phyloP scores from a whole-genome alignment of 352 stramenopile species.

The Aphanomyces astaci region DNA sequence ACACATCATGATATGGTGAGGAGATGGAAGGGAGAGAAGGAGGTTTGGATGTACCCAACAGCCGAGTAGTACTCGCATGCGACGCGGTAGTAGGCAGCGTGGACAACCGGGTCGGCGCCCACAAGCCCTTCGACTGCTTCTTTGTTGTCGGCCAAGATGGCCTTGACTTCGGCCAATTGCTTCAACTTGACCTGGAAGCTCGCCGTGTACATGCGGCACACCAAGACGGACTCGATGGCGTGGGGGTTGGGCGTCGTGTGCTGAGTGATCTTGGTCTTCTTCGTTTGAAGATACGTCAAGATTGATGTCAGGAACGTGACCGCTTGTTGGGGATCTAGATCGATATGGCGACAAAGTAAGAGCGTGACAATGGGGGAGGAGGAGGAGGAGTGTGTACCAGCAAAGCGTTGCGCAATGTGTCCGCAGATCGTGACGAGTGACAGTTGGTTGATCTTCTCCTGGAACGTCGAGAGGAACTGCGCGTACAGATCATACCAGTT shows the following conservation, averaged over 20 bases:
- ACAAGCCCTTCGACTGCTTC: constrained; percentile 71
- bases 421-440: constrained; percentile 87
- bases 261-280: constrained; percentile 28
- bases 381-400: constrained; percentile 28
- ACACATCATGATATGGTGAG: no score
- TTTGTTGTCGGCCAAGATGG: constrained; percentile 60
- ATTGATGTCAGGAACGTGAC: constrained; percentile 70
- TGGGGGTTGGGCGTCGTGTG: constrained; percentile 20
- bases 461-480: constrained; percentile 91
- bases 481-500: constrained; percentile 85
- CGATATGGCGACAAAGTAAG: constrained; percentile 21
- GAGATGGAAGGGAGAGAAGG: background rate
- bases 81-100: constrained; percentile 89
- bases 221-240: constrained; percentile 36
- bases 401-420: constrained; percentile 76
- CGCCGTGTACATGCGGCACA: constrained; percentile 73
- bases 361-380: no score
- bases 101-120: constrained; percentile 85
- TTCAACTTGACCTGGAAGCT: constrained; percentile 54
- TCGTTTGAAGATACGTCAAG: constrained; percentile 43
- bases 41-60: constrained; percentile 29
- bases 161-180: constrained; percentile 45
- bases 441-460: constrained; percentile 95
- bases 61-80: constrained; percentile 89
- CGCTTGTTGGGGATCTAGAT: constrained; percentile 45